Base-by-base conservation (phyloP, 2,329 filamentous ascomycete species). In the Dothidotthia symphoricarpi region DNA sequence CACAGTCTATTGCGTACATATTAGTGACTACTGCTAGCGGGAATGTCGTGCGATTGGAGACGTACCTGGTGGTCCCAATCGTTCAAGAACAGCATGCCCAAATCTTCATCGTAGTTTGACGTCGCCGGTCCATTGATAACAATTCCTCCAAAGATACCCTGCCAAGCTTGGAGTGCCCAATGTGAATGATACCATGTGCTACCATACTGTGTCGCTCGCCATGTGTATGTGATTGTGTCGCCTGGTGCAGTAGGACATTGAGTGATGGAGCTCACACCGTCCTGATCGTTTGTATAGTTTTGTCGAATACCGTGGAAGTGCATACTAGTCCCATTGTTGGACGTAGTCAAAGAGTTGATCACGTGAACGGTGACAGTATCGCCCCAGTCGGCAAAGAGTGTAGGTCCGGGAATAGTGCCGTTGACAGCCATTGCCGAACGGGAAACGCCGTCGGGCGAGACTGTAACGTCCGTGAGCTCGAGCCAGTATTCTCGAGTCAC, bases 371-470 rank as follows among this genome's bases (percentile, higher is more conserved):
- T 49, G 32, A 68, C 55, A 8, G 45, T 67, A 32, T 69, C 66
- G 6, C 68, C 68, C 60, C 63, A 67, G 28, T 68, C 58, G 30
- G 57, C 70, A 26, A 65, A 66, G 16, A 73, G 63, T 0, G 69
- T 69, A 1, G 72, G 71, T 4, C 71, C 71, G 13, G 69, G 71
- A 36, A 71, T 66, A 3, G 66, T 61, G 4, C 69, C 68, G 41
- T 74, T 74, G 47, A 74, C 40, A 16, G 57, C 50, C 55, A 63
- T 59, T 50, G 34, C 66, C 1, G 54, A 49, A 16, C 59, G 55
- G 3, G 52, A 55, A 3, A 80, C 77, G 14, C 81, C 80, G 54
- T 83, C 81, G 0, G 78, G 77, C 3, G 70, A 60, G 13, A 70
- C 52, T 1, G 67, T 71, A 0, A 61, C 62, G 24, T 73, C 69